Conservation (phyloP, 139 green algal species). For the Tetraselmis striata region DNA sequence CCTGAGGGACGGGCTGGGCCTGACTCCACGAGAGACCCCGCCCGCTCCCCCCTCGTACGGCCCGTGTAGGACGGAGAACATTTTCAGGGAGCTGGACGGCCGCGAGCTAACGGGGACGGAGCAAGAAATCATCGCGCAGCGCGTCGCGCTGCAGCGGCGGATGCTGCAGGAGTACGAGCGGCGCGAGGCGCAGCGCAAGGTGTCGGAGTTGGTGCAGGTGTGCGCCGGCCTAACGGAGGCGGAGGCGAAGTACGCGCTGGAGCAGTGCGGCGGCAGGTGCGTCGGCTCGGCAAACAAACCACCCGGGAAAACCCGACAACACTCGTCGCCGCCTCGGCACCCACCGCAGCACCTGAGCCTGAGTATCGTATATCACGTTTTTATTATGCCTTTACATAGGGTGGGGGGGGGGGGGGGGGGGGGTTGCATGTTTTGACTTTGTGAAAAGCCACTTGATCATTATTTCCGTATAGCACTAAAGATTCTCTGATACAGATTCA, state of each 20-base stretch:
- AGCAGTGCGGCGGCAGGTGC: slow-evolving; percentile 56
- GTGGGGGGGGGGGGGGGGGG: no score
- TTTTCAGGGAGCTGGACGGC: slow-evolving; percentile 74
- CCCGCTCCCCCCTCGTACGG: not conserved
- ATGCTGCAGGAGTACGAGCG: slow-evolving; percentile 70
- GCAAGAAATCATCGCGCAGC: slow-evolving; percentile 65
- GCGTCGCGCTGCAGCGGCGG: slow-evolving; percentile 59
- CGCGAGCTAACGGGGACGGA: slow-evolving; percentile 63
- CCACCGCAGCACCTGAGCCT: no score
- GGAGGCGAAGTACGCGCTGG: slow-evolving; percentile 48
- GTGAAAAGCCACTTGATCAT: no score
- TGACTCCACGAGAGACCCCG: not conserved
- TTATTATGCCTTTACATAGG: no score
- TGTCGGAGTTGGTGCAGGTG: slow-evolving; percentile 51
- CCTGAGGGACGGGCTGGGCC: not conserved
- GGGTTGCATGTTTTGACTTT: no score
- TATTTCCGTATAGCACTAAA: no score
- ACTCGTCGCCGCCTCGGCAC: no score
- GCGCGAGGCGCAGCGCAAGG: slow-evolving; percentile 55
- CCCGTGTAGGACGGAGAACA: slow-evolving; percentile 54
- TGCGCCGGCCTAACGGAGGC: slow-evolving; percentile 48
- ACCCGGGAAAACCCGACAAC: no score
- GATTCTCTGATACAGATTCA: no score
- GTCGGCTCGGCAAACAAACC: no score
- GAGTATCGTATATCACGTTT: no score